These are phyloP conservation scores for Artemisia tridentata DNA, from an alignment of 129 eudicot species.

Conservation along the genomic window DNA sequence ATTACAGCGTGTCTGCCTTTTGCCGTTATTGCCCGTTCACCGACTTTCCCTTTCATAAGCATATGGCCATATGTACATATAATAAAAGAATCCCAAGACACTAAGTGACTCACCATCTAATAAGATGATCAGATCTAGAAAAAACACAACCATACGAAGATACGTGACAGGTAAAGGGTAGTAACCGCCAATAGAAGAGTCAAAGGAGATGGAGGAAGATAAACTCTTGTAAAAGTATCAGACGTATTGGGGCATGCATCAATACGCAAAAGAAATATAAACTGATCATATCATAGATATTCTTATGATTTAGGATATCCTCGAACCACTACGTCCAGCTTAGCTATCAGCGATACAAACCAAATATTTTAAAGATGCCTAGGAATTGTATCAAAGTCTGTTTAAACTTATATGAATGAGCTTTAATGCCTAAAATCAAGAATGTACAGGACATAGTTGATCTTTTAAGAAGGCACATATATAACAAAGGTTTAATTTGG, in stretches of 20 bases:
- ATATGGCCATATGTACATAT: neutral
- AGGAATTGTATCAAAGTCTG: neutral
- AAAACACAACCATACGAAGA: neutral
- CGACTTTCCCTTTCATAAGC: neutral
- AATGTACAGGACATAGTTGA: neutral
- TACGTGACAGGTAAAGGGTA: neutral
- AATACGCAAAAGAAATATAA: neutral
- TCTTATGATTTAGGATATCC: neutral
- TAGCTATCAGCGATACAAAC: neutral
- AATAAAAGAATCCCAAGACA: neutral
- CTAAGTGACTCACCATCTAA: neutral
- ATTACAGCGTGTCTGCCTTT: neutral
- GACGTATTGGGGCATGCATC: neutral
- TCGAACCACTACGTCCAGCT: neutral
- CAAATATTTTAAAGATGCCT: neutral
- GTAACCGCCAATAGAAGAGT: neutral
- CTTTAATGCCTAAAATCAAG: constrained; percentile 2
- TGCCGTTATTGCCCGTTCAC: neutral
- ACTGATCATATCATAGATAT: neutral
- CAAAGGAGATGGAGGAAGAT: neutral
- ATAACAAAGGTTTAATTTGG: neutral
- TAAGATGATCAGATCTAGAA: neutral
- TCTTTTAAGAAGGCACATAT: neutral
- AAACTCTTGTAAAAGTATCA: neutral
- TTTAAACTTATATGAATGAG: constrained; percentile 7